Evolutionary conservation across 495 filamentous ascomycete species (phyloP).

Genomic region (Penicillium coprophilum): DNA sequence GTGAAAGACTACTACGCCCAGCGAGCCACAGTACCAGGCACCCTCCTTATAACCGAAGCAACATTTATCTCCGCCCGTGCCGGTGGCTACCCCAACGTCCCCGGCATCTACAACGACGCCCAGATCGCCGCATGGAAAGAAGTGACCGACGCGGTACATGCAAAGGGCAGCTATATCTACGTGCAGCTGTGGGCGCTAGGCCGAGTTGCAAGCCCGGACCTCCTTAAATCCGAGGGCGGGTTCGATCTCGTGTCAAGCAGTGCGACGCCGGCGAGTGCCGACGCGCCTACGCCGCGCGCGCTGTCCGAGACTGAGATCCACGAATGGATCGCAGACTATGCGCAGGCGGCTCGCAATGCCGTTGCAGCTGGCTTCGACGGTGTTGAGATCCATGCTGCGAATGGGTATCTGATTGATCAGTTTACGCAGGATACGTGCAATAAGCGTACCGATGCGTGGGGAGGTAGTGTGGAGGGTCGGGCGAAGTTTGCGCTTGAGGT

Average conservation of each 20-base stretch:
- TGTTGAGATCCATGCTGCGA: slow-evolving; percentile 72
- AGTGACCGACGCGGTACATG: slow-evolving; percentile 66
- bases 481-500: slow-evolving; percentile 66
- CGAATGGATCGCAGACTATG: slow-evolving; percentile 56
- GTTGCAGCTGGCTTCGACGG: slow-evolving; percentile 73
- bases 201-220: slow-evolving; percentile 48
- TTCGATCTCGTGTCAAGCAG: slow-evolving; percentile 51
- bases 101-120: slow-evolving; percentile 60
- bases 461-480: slow-evolving; percentile 72
- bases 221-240: slow-evolving; percentile 33
- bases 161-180: slow-evolving; percentile 61
- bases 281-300: slow-evolving; percentile 40
- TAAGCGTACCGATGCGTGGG: slow-evolving; percentile 63
- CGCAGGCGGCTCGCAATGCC: slow-evolving; percentile 60
- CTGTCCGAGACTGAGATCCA: slow-evolving; percentile 60
- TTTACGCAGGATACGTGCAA: slow-evolving; percentile 66
- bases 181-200: slow-evolving; percentile 69
- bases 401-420: slow-evolving; percentile 76
- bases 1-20: slow-evolving; percentile 55
- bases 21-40: slow-evolving; percentile 46
- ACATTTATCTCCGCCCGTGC: slow-evolving; percentile 59
- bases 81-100: slow-evolving; percentile 54
- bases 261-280: slow-evolving; percentile 40
- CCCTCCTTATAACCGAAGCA: slow-evolving; percentile 58
- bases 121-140: slow-evolving; percentile 64